Conservation (phyloP, 352 stramenopile species). For the Phytophthora nicotianae region DNA sequence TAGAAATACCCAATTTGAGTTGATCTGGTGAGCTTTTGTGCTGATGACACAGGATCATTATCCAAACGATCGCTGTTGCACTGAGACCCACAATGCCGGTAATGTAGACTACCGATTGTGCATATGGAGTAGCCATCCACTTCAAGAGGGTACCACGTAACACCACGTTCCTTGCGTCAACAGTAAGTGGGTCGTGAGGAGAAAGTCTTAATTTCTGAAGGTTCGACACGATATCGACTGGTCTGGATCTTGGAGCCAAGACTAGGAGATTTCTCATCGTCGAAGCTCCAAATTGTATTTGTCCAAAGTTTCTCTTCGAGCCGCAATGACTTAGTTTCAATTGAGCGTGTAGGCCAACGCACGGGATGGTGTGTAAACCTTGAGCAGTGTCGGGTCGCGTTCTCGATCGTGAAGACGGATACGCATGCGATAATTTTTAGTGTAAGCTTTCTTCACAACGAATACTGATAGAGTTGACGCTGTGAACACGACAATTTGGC, state of each 20-base stretch:
- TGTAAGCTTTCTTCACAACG: slow-evolving; percentile 23
- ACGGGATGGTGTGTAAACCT: slow-evolving; percentile 15
- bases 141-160: slow-evolving; percentile 5
- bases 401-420: not conserved
- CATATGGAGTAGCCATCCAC: not conserved
- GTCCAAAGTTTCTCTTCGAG: not conserved
- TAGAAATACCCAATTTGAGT: slow-evolving; percentile 3
- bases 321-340: slow-evolving; percentile 8
- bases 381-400: not conserved
- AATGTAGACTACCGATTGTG: slow-evolving; percentile 8
- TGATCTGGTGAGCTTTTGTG: not conserved
- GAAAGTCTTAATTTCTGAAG: slow-evolving; percentile 12
- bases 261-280: slow-evolving; percentile 6
- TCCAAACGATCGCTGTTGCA: slow-evolving; percentile 2
- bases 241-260: slow-evolving; percentile 1
- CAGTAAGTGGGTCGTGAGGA: slow-evolving; percentile 10
- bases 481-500: slow-evolving; percentile 21
- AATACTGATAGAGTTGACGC: slow-evolving; percentile 21
- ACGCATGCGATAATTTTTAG: slow-evolving; percentile 5
- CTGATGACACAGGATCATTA: slow-evolving; percentile 10
- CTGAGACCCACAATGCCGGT: slow-evolving; percentile 14
- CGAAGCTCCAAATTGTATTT: slow-evolving; percentile 3
- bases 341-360: slow-evolving; percentile 18
- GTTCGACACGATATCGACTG: not conserved
- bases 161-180: slow-evolving; percentile 18